phyloP scores from a whole-genome alignment of 345 rosid species.

The Abelmoschus esculentus region DNA sequence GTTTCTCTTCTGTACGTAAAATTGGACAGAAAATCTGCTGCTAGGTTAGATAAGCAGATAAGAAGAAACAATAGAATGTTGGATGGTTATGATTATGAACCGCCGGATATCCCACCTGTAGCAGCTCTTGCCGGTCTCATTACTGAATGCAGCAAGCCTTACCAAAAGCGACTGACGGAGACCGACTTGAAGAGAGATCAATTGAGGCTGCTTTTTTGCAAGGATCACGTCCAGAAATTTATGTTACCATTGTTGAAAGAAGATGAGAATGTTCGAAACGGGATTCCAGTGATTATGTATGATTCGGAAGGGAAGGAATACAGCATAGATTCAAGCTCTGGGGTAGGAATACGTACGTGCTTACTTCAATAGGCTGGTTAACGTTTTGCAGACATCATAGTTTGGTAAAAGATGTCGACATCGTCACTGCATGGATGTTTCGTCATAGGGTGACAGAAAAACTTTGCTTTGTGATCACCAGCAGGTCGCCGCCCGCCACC shows the following conservation, averaged over 20 bases:
- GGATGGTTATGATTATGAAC: no score
- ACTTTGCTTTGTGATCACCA: not conserved
- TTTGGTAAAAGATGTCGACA: not conserved
- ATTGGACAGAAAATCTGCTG: not conserved
- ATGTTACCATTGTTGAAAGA: not conserved
- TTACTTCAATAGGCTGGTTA: not conserved
- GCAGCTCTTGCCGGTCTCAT: not conserved
- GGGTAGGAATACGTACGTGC: not conserved
- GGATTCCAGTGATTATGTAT: not conserved
- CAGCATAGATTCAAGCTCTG: not conserved
- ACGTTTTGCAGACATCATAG: not conserved
- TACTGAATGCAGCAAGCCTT: not conserved
- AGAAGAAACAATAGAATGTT: not conserved
- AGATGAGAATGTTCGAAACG: not conserved
- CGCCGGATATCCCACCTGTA: not conserved
- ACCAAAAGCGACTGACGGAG: not conserved
- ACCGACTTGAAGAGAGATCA: not conserved
- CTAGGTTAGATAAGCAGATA: not conserved
- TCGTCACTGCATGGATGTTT: not conserved
- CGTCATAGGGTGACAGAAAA: not conserved
- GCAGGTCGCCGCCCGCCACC: not conserved
- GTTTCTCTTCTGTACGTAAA: not conserved
- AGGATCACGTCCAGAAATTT: not conserved
- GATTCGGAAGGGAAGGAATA: not conserved
- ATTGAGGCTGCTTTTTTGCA: not conserved